A percentile compares a stretch with the other conserved stretches of the same genome.
phyloP scores from a whole-genome alignment of 768 basidiomycete species.

The Omphalotus guepiniiformis region DNA sequence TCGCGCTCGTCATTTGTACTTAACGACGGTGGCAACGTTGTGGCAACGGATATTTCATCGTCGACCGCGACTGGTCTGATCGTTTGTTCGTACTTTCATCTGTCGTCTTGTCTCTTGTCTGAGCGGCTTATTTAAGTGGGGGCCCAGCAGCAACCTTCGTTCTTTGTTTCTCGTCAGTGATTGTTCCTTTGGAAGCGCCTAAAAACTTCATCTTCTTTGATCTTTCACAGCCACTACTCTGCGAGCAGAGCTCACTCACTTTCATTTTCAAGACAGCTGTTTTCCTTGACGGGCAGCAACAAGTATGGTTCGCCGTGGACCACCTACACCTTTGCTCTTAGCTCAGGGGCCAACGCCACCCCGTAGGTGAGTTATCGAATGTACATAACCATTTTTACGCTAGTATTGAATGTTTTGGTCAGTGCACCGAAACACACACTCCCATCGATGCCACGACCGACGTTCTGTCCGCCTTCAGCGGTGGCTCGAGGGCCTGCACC shows the following conservation, averaged over 20 bases:
- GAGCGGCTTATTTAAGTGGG: neutral
- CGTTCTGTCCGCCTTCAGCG: slow-evolving; percentile 32
- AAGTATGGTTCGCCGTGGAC: slow-evolving; percentile 58
- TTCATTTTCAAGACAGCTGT: no score
- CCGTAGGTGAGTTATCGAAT: slow-evolving; percentile 36
- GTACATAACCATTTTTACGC: slow-evolving; percentile 2
- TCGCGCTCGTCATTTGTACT: no score
- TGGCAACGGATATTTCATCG: no score
- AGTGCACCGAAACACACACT: slow-evolving; percentile 59
- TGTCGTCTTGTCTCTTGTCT: neutral
- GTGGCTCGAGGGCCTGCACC: slow-evolving; percentile 19
- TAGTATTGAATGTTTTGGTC: slow-evolving; percentile 8
- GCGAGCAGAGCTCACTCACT: slow-evolving; percentile 3
- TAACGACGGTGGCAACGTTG: no score
- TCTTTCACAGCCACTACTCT: no score
- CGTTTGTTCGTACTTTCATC: no score
- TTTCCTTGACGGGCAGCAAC: no score
- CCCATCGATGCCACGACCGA: slow-evolving; percentile 61
- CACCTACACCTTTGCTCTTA: slow-evolving; percentile 64
- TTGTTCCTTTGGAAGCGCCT: neutral
- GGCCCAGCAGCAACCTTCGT: neutral
- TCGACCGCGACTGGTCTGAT: no score
- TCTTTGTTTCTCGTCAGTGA: neutral
- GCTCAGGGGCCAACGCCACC: slow-evolving; percentile 57
- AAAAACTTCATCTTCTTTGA: no score